phyloP scores from a whole-genome alignment of 768 basidiomycete genomes.

The Hygrophorus russula region DNA sequence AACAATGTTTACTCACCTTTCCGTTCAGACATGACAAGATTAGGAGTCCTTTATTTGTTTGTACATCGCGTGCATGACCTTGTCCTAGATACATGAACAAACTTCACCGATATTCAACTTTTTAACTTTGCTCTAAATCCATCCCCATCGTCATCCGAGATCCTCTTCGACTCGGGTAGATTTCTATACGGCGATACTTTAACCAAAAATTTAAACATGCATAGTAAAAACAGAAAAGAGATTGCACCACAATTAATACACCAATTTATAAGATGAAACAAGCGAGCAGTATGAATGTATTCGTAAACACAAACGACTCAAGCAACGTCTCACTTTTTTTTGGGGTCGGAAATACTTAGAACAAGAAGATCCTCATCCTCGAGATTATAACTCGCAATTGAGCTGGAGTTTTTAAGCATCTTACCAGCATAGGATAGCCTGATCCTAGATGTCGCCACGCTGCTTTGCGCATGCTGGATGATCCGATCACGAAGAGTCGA shows the following conservation, averaged over 20 bases:
- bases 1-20: constrained; percentile 44
- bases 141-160: too few species aligned
- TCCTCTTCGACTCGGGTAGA: too few species aligned
- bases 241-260: too few species aligned
- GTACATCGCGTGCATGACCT: too few species aligned
- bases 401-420: constrained; percentile 78
- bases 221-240: too few species aligned
- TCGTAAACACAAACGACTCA: background rate
- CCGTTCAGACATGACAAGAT: constrained; percentile 62
- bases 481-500: constrained; percentile 88
- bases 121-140: too few species aligned
- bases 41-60: background rate
- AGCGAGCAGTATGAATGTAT: too few species aligned
- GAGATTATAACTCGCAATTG: constrained; percentile 80
- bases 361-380: constrained; percentile 84
- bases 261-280: too few species aligned
- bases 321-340: constrained; percentile 45
- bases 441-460: constrained; percentile 72
- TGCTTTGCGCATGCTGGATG: constrained; percentile 63
- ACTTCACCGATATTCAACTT: too few species aligned
- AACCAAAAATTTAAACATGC: too few species aligned
- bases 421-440: constrained; percentile 71
- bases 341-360: constrained; percentile 64
- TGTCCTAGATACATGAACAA: too few species aligned
- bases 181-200: too few species aligned